Evolutionary conservation across 164 flowering plant genomes (phyloP).

Genomic region (Paratinospora sagittata): DNA sequence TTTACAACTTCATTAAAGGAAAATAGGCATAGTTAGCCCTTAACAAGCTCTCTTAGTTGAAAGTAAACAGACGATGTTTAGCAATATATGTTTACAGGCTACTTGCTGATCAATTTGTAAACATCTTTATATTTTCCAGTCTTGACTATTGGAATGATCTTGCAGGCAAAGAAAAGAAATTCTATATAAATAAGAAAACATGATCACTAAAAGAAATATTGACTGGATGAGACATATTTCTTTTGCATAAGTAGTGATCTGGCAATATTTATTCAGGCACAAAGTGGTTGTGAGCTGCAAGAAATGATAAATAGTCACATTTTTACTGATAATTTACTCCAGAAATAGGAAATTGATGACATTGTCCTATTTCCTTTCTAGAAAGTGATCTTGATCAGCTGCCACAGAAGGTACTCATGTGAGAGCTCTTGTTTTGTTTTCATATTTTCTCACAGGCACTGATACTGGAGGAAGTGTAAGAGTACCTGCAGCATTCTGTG

Average conservation of each 20-base stretch:
- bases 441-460: slow-evolving; percentile 50
- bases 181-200: not conserved
- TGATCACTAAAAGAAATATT: not conserved
- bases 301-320: too few species aligned
- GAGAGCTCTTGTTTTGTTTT: not conserved
- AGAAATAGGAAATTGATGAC: not conserved
- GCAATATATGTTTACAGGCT: too few species aligned
- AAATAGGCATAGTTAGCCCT: not conserved
- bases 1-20: not conserved
- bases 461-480: slow-evolving; percentile 95
- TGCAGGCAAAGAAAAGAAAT: not conserved
- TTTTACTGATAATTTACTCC: too few species aligned
- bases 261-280: too few species aligned
- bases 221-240: not conserved
- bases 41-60: not conserved
- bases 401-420: not conserved
- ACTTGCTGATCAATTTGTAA: too few species aligned
- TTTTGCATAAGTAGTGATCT: too few species aligned
- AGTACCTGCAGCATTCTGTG: slow-evolving; percentile 88
- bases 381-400: not conserved
- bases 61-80: not conserved
- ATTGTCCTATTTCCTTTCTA: not conserved
- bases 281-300: too few species aligned
- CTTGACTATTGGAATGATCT: not conserved
- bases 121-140: not conserved